Evolutionary conservation across 345 rosid species (phyloP), one percentile per base, ranked within the genome.

Genomic region (Pseudoturritis turrita): DNA sequence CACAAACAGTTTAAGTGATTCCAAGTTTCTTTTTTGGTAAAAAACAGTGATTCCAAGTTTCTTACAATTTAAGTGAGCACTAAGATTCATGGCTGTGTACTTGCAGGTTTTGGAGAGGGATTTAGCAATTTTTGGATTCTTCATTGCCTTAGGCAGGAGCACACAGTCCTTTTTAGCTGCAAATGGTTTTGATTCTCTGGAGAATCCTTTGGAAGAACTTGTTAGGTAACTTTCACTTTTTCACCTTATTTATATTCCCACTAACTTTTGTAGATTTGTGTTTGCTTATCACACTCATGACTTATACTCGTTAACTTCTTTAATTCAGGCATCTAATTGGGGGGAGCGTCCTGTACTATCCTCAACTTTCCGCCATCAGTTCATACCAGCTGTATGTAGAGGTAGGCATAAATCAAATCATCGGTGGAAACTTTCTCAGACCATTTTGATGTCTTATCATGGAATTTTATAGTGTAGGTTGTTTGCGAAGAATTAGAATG

Each of bases 61-160:
- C 10, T 47, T 17, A 15, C 29, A 0, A 7, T 49, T 49, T 29
- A 59, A 28, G 10, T 13, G 21, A 9, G 41, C 39, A 15, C 7
- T 33, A 40, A 66, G 29, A 40, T 59, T 61, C 44, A 40, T 50
- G 37, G 28, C 35, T 3, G 49, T 66, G 43, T 40, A 45, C 45
- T 50, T 78, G 83, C 91, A 95, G 97, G 87, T 89, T 51, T 76
- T 95, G 85, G 99, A 89, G 82, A 91, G 82, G 80, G 99, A 95
- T 81, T 85, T 95, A 86, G 91, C 99, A 69, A 88, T 91, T 73
- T 91, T 91, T 87, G 99, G 99, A 71, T 91, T 91, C 84, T 95
- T 95, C 82, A 91, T 91, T 81, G 96, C 96, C 70, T 80, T 95
- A 15, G 97, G 99, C 63, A 83, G 96, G 81, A 91, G 91, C 70